Base-by-base conservation (phyloP, 768 basidiomycete species). In the Hericium coralloides region DNA sequence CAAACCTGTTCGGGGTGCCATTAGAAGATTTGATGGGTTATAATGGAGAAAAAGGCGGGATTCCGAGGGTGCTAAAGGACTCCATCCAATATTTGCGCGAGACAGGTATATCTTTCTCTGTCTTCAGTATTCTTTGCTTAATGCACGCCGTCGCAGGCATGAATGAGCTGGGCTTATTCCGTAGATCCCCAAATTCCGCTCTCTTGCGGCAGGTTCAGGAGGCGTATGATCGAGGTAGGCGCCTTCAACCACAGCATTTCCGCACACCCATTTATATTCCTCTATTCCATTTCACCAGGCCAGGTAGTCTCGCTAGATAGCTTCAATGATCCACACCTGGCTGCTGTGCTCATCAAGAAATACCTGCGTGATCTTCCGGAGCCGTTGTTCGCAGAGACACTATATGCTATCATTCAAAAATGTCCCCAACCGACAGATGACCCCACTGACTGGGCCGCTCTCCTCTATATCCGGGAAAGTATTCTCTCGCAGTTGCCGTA, bases 281-380 rank as follows among this genome's bases (percentile, higher is more conserved):
- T n/a, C n/a, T n/a, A n/a, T n/a, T n/a, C n/a, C 52, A 6, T 38
- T 52, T 31, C 8, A 31, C 4, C 55, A 88, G 87, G 88, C 12
- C 81, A 91, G 59, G 83, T 92, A 1, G 85, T 94, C 10, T 89
- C 87, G 1, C 70, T 94, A 45, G 73, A 81, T n/a, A 84, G 76
- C 2, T 92, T 89, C 64, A 78, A 76, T 0, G 90, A 92, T 63
- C 85, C 89, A 6, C 79, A 89, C 68, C 77, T 94, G 1, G 88
- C 89, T 3, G 89, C 92, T 9, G 92, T 93, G 1, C 75, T 94
- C 38, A 71, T 94, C 55, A 93, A 94, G 74, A 92, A 90, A 66
- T 92, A 87, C 66, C 71, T 94, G 23, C 80, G 89, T 38, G 89
- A 92, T 67, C 73, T 94, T 1, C 89, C 89, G 2, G 77, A 81